Evolutionary conservation across 2,329 filamentous ascomycete genomes (phyloP), one percentile per base, ranked within the genome.

Genomic region (Triangularia verruculosa): DNA sequence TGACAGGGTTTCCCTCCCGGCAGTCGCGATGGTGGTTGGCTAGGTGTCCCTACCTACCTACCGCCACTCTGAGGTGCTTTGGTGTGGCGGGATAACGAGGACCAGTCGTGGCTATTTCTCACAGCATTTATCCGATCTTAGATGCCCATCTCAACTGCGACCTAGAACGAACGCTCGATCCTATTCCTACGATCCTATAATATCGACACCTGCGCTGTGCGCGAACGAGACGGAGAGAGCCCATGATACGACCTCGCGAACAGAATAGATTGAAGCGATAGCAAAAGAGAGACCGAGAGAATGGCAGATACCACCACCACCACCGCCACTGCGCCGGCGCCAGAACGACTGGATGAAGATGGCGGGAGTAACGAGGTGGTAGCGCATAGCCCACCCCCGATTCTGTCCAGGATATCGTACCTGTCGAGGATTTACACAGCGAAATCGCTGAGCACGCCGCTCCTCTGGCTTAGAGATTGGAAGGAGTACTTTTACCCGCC

Each of bases 401-500:
- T 72, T 5, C 39, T 69, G 20, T 65, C 70, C 34, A 73, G 67
- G 62, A 17, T 73, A 57, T 56, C 61, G 54, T 66, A 64, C 52
- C 69, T 69, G n/a, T 34, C 67, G 25, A 66, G 67, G 56, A 68
- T 75, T 52, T 72, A 72, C 66, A 61, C 67, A 3, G 15, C 74
- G 22, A 69, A 73, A 67, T 43, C 59, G 11, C 27, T 74, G 24
- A 27, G 69, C 17, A 54, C 27, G 0, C 57, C 71, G 1, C n/a
- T 68, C 3, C 7, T 65, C 5, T 73, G 70, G 71, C 60, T 68
- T 34, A 67, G 67, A 3, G 64, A 69, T 12, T 73, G 71, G 73
- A 69, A 67, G 34, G 70, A 72, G 32, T 72, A 73, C 66, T 69
- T 72, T 17, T 68, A 69, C 39, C 72, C 73, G 0, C 67, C 72